Base-by-base conservation (phyloP, 148 eudicot species). In the Persicaria maculosa region DNA sequence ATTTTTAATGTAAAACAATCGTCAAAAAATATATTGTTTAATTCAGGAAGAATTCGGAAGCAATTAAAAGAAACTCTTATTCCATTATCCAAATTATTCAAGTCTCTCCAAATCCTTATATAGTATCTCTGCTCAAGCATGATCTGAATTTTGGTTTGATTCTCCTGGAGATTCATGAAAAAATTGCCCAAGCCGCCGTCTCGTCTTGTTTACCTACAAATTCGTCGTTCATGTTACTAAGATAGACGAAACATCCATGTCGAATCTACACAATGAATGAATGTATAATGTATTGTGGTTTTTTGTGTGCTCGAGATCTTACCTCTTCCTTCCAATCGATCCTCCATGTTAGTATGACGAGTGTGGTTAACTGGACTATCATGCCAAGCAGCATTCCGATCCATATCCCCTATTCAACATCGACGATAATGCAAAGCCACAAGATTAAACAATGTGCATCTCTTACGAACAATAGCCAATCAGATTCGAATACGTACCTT, bases 401-500 rank as follows among this genome's bases (percentile, higher is more conserved):
- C 73, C 73, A 70, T 45, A 70, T 70, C n/a, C 73, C 73, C 73
- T 70, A 20, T 46, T 64, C n/a, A 4, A 61, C 44, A 31, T 31
- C 16, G 7, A 16, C 11, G 11, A 58, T 4, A n/a, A n/a, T 7
- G 25, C 9, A n/a, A 8, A 31, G 71, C 7, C 20, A 11, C 31
- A 10, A 31, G 0, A 22, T 67, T 36, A 4, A 10, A 20, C 64
- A 47, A 47, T 6, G 50, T 7, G 9, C 0, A 4, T 57, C 36
- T 6, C 15, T 61, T 61, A 25, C n/a, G n/a, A n/a, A n/a, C n/a
- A n/a, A n/a, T n/a, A n/a, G n/a, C n/a, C n/a, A n/a, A n/a, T n/a
- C n/a, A 16, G 12, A 19, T 44, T 47, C 1, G 5, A 19, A 7
- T 1, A 36, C 77, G 9, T 81, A 84, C 84, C 84, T 62, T 59